Conservation (phyloP, 768 basidiomycete genomes). For the Termitomyces sp. region DNA sequence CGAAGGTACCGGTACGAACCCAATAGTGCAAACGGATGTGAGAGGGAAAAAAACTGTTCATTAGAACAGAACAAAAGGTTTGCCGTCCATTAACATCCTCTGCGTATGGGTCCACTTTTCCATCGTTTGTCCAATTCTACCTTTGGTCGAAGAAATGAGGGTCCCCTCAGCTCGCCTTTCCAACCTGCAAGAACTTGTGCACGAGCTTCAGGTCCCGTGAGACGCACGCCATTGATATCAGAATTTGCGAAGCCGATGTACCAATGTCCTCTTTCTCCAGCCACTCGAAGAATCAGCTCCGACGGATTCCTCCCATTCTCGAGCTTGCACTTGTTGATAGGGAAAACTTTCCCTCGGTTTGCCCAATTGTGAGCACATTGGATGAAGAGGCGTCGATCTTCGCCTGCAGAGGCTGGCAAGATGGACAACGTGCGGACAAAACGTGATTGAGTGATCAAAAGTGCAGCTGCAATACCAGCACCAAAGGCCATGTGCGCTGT, state of each 20-base stretch:
- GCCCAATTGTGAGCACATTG: constrained; percentile 27
- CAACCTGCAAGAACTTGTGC: constrained; percentile 23
- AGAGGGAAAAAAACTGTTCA: background rate
- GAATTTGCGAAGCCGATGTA: constrained; percentile 24
- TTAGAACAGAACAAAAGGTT: background rate
- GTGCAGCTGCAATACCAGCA: constrained; percentile 23
- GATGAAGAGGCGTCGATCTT: constrained; percentile 22
- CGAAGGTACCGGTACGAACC: background rate
- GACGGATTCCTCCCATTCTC: constrained; percentile 26
- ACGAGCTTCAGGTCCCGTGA: constrained; percentile 17
- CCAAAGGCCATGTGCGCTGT: constrained; percentile 24
- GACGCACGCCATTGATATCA: constrained; percentile 19
- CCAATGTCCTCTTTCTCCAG: constrained; percentile 29
- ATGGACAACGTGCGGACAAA: constrained; percentile 27
- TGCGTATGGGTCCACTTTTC: constrained; percentile 24
- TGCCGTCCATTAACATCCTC: background rate
- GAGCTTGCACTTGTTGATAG: constrained; percentile 21
- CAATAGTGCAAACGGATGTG: background rate
- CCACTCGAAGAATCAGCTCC: constrained; percentile 26
- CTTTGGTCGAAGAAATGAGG: constrained; percentile 4
- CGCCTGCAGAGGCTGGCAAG: constrained; percentile 15
- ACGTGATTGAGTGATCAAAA: constrained; percentile 24
- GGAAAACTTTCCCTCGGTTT: constrained; percentile 21
- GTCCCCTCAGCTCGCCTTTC: constrained; percentile 16
- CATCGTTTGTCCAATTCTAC: constrained; percentile 16